Conservation (phyloP, 2,329 filamentous ascomycete species). For the Aureobasidium mangrovei region DNA sequence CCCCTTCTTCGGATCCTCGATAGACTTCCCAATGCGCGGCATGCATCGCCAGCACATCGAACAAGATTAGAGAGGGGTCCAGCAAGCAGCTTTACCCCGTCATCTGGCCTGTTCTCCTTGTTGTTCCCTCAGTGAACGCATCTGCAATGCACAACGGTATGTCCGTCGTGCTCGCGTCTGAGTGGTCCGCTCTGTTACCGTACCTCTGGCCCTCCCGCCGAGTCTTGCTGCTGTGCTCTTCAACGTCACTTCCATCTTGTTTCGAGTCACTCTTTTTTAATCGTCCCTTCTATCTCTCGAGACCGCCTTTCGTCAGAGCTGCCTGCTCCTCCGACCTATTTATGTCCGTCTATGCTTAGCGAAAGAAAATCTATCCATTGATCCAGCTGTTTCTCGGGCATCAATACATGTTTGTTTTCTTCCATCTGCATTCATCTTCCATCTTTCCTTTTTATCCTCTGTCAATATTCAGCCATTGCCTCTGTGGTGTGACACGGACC, state of each 20-base stretch:
- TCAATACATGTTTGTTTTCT: constrained; percentile 8
- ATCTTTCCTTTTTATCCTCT: neutral
- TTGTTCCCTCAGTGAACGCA: constrained; percentile 9
- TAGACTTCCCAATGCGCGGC: constrained; percentile 7
- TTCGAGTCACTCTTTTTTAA: constrained; percentile 1
- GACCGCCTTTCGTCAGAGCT: neutral
- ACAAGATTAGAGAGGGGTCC: constrained; percentile 10
- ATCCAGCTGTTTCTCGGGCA: constrained; percentile 2
- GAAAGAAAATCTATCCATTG: neutral
- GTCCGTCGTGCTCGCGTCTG: constrained; percentile 9
- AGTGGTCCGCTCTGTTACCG: constrained; percentile 9
- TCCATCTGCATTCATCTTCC: neutral
- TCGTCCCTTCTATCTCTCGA: neutral
- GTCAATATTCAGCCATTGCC: neutral
- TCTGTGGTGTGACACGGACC: constrained; percentile 10
- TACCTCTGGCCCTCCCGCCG: constrained; percentile 7
- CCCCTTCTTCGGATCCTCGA: constrained; percentile 1
- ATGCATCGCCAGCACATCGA: constrained; percentile 13
- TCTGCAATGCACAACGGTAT: constrained; percentile 14
- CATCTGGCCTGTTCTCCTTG: constrained; percentile 1
- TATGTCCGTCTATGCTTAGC: neutral
- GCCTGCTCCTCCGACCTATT: neutral
- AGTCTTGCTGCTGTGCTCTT: constrained; percentile 11
- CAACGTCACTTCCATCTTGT: constrained; percentile 2
- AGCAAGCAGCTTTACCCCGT: neutral